phyloP scores from a whole-genome alignment of 306 rosid genomes.

The Cucurbita moschata region DNA sequence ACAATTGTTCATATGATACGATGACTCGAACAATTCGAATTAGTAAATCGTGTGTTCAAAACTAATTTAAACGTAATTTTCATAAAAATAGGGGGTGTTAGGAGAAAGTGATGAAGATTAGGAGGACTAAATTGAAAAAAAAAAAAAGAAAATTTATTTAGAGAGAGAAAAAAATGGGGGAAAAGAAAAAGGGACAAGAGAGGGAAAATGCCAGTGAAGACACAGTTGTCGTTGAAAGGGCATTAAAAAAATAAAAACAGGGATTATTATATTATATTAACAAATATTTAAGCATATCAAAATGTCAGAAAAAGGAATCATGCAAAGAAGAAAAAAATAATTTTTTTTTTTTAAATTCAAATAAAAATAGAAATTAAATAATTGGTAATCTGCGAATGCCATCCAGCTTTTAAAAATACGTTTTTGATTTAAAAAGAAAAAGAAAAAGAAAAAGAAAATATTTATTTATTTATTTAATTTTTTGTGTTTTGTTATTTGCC shows the following conservation, averaged over 20 bases:
- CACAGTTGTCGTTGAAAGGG: background rate
- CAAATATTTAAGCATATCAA: constrained; percentile 4
- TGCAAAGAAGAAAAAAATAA: background rate
- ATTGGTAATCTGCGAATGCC: constrained; percentile 1
- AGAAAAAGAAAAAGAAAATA: background rate
- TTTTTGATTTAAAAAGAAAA: background rate
- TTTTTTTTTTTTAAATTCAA: background rate
- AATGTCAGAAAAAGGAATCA: constrained; percentile 1
- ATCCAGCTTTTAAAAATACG: constrained; percentile 2
- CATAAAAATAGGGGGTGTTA: background rate
- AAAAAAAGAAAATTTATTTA: background rate
- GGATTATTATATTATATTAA: background rate
- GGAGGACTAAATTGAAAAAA: background rate
- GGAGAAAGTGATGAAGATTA: background rate
- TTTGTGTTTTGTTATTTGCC: background rate
- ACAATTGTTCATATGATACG: no score
- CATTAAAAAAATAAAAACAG: background rate
- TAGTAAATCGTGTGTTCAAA: no score
- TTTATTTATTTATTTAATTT: background rate
- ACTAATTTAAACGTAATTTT: no score
- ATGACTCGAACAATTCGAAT: no score
- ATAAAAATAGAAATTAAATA: background rate
- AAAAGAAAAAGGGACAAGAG: constrained; percentile 1
- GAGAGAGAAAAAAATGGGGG: background rate
- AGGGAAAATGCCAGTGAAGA: constrained; percentile 6